Percentiles rank a stretch among this genome's conserved stretches.
Evolutionary conservation across 192 early-diverging fungal species (phyloP).

Genomic region (Rhizophagus prolifer): DNA sequence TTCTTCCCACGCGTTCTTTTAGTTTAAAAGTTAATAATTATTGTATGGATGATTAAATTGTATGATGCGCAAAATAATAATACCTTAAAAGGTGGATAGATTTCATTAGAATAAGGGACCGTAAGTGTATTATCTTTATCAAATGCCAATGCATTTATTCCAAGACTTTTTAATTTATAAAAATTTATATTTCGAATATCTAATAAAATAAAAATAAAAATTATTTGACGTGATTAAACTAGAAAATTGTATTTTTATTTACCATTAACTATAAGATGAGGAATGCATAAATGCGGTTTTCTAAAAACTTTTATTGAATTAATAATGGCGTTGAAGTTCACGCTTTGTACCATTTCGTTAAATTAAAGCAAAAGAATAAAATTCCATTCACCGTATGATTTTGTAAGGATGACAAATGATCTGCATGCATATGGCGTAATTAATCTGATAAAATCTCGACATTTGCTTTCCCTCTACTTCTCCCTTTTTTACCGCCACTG

Average conservation of each 20-base stretch:
- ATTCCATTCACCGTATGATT: too few relatives aligned
- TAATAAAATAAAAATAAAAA: conserved; percentile 16
- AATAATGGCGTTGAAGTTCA: conserved; percentile 68
- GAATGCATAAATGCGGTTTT: conserved; percentile 70
- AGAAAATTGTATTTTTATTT: conserved; percentile 6
- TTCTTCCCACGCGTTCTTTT: conserved; percentile 61
- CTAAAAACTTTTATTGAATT: conserved; percentile 52
- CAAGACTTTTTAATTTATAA: conserved; percentile 49
- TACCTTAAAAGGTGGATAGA: conserved; percentile 72
- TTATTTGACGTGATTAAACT: neutral
- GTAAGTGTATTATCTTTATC: conserved; percentile 98
- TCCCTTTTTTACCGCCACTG: neutral
- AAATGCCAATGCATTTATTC: conserved; percentile 79
- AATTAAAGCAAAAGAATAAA: neutral
- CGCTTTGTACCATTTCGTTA: conserved; percentile 70
- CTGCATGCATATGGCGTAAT: neutral
- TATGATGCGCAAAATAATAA: neutral
- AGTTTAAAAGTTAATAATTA: conserved; percentile 1
- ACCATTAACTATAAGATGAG: conserved; percentile 72
- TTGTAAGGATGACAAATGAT: neutral
- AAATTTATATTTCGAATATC: conserved; percentile 75
- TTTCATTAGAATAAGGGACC: conserved; percentile 67
- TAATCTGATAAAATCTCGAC: neutral
- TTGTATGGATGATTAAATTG: neutral
- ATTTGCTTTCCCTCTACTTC: neutral